Base-by-base conservation (phyloP, 2,329 filamentous ascomycete genomes). In the Juglanconis oblonga region DNA sequence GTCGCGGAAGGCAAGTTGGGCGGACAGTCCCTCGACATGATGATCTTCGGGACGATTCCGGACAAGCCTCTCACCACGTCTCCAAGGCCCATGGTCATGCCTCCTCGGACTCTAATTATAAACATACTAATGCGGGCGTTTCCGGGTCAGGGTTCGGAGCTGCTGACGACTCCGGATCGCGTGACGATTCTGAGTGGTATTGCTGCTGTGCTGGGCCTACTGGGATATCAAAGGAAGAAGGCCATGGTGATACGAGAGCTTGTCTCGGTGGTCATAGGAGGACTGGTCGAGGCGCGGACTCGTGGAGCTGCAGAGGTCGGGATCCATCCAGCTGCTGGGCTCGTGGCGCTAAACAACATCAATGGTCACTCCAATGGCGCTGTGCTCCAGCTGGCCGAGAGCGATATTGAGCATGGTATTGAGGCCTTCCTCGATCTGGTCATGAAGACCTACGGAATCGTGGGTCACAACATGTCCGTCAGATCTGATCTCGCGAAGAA, bases 301-400 rank as follows among this genome's bases (percentile, higher is more conserved):
- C 84, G 94, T 52, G 94, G 94, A 36, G 95, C 95, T 45, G 93
- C 95, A n/a, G 95, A 98, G 70, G 91, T 95, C 69, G 95, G 94
- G 3, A 91, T 99, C 40, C 94, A 98, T 74, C 95, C 95, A 45
- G 94, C 94, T 17, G 92, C 94, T 9, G 93, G 92, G 0, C 78
- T 97, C 54, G 87, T 92, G 32, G 87, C 88, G 11, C 77, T 95
- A 35, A 89, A 87, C 64, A 77, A 83, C 10, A 73, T 77, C 3
- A 78, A 76, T 59, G 78, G 80, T 1, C 79, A 79, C 47, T 73
- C 72, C 24, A 80, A 78, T 59, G 82, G 81, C 9, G 77, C 80
- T 7, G 82, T 80, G 2, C 76, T 89, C 36, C 86, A 88, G 65
- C 76, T 90, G 13, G 81, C 81, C 6, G 86, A 88, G 66, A 83